Conservation (phyloP, 2,329 filamentous ascomycete genomes). For the Ophiostoma australiae region DNA sequence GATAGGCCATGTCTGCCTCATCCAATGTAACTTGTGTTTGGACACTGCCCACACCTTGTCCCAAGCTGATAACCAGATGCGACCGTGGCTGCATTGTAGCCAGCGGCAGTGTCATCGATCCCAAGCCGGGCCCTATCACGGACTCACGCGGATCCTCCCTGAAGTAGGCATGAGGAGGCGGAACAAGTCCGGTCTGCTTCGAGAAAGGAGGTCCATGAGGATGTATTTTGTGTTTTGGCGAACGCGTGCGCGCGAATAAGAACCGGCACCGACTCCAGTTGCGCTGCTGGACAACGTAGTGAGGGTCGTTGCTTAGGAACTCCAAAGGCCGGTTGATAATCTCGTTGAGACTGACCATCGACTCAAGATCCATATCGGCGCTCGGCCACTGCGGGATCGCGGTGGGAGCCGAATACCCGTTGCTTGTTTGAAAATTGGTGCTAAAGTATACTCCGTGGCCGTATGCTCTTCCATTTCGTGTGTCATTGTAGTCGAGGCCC, state of each 20-base stretch:
- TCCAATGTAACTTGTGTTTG: conserved; percentile 6
- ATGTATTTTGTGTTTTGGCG: conserved; percentile 16
- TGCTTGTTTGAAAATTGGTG: conserved; percentile 51
- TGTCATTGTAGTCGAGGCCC: conserved; percentile 67
- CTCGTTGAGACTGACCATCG: conserved; percentile 73
- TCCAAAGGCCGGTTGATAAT: conserved; percentile 67
- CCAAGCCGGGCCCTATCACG: not conserved
- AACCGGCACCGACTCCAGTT: conserved; percentile 92
- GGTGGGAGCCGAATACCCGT: conserved; percentile 41
- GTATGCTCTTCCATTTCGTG: conserved; percentile 60
- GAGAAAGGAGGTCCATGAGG: not conserved
- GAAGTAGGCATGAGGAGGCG: not conserved
- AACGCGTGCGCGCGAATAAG: conserved; percentile 52
- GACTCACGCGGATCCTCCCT: not conserved
- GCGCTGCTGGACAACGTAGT: conserved; percentile 67
- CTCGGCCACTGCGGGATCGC: conserved; percentile 52
- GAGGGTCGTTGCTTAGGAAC: conserved; percentile 53
- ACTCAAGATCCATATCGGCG: conserved; percentile 56
- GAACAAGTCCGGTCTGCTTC: too few relatives aligned
- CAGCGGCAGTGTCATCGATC: not conserved
- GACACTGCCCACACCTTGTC: too few relatives aligned
- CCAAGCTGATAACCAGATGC: too few relatives aligned
- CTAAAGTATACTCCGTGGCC: conserved; percentile 84
- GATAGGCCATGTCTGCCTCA: not conserved
- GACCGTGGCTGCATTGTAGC: conserved; percentile 13